Conservation (phyloP, 768 basidiomycete species). For the Leccinum olivaceopallidum region DNA sequence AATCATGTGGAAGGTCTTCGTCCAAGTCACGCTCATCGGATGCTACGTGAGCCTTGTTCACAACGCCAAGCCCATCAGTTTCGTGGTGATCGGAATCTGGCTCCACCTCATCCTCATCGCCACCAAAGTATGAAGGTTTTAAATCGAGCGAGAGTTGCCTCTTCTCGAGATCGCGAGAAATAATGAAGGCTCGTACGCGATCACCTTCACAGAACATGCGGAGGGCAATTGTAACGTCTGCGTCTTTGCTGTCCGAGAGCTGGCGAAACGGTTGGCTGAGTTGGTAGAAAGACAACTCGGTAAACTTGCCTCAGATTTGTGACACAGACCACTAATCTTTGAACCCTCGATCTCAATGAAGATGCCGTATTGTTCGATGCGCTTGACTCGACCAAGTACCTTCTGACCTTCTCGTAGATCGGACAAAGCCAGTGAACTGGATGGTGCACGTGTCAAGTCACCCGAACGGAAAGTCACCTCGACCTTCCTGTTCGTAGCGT, state of each 20-base stretch:
- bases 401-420: constrained; percentile 81
- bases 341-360: constrained; percentile 89
- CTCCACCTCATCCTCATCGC: constrained; percentile 51
- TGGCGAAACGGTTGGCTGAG: constrained; percentile 31
- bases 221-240: constrained; percentile 76
- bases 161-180: constrained; percentile 72
- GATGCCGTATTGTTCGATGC: constrained; percentile 86
- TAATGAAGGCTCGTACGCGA: constrained; percentile 75
- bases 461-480: constrained; percentile 86
- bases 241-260: constrained; percentile 87
- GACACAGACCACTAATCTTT: constrained; percentile 87
- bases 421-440: constrained; percentile 41
- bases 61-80: constrained; percentile 32
- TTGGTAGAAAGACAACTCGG: not conserved
- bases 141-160: constrained; percentile 80
- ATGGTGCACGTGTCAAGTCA: constrained; percentile 43
- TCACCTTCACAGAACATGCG: constrained; percentile 86
- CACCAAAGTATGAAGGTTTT: constrained; percentile 84
- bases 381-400: constrained; percentile 75
- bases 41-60: constrained; percentile 26
- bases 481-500: constrained; percentile 71
- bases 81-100: constrained; percentile 29
- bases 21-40: constrained; percentile 21
- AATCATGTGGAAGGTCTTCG: constrained; percentile 8
- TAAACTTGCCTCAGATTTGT: constrained; percentile 78